Conservation (phyloP, 352 stramenopile species). For the Aphanomyces cochlioides region DNA sequence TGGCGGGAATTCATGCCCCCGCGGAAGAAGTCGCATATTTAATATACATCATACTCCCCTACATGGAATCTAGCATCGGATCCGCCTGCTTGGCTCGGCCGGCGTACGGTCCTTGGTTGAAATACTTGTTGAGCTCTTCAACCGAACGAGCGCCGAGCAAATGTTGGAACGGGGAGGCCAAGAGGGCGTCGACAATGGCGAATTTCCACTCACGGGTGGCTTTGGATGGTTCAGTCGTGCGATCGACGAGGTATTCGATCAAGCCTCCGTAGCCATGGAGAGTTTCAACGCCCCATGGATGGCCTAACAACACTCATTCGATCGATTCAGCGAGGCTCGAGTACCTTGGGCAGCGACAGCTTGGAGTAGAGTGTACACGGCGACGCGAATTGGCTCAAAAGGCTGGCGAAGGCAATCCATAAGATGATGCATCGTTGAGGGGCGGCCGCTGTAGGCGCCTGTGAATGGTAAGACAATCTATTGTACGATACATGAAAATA, state of each 20-base stretch:
- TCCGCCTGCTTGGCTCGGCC: slow-evolving; percentile 2
- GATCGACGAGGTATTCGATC: slow-evolving; percentile 81
- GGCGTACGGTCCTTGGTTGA: slow-evolving; percentile 15
- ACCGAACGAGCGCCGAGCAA: slow-evolving; percentile 35
- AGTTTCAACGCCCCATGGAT: slow-evolving; percentile 59
- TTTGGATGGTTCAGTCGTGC: slow-evolving; percentile 76
- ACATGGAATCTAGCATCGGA: slow-evolving; percentile 8
- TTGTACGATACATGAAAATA: slow-evolving; percentile 29
- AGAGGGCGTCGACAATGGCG: slow-evolving; percentile 67
- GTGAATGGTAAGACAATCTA: background rate
- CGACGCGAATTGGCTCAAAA: slow-evolving; percentile 76
- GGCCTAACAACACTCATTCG: slow-evolving; percentile 34
- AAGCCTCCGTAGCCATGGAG: slow-evolving; percentile 76
- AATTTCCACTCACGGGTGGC: slow-evolving; percentile 87
- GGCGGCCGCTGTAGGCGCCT: background rate
- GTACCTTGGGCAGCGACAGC: slow-evolving; percentile 65
- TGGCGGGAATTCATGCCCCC: slow-evolving; percentile 13
- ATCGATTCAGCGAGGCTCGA: background rate
- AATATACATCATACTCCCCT: background rate
- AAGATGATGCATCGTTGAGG: slow-evolving; percentile 44
- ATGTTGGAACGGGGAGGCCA: slow-evolving; percentile 60
- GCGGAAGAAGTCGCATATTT: background rate
- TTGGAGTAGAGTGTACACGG: slow-evolving; percentile 69
- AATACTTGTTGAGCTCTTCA: slow-evolving; percentile 12
- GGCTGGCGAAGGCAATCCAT: slow-evolving; percentile 80